phyloP scores from a whole-genome alignment of 1,284 basidiomycete genomes.

The Heliocybe sulcata region DNA sequence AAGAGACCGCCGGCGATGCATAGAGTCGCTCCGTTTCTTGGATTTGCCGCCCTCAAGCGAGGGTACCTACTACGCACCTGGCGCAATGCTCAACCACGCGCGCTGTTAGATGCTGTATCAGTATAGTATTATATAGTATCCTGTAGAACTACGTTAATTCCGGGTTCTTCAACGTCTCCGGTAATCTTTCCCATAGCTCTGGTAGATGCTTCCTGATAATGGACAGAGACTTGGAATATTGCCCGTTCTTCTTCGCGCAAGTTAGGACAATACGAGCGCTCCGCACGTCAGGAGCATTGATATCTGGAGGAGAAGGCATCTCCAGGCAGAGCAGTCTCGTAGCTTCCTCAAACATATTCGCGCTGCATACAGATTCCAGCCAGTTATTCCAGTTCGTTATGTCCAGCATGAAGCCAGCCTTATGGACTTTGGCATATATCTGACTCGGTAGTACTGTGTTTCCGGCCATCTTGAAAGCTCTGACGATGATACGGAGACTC shows the following conservation, averaged over 20 bases:
- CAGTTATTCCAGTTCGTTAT: conserved; percentile 71
- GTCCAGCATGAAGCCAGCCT: conserved; percentile 46
- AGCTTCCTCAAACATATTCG: conserved; percentile 64
- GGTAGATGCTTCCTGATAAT: conserved; percentile 48
- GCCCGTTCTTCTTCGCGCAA: conserved; percentile 37
- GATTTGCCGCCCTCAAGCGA: conserved; percentile 34
- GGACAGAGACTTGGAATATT: conserved; percentile 36
- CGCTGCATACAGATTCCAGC: conserved; percentile 83
- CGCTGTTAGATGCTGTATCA: conserved; percentile 17
- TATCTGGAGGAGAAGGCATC: conserved; percentile 43
- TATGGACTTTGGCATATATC: conserved; percentile 45
- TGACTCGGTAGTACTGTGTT: conserved; percentile 41
- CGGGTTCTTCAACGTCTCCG: conserved; percentile 8
- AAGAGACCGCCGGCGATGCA: conserved; percentile 44
- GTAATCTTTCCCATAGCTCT: conserved; percentile 40
- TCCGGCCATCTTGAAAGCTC: conserved; percentile 68
- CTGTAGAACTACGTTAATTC: neutral
- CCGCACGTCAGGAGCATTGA: conserved; percentile 37
- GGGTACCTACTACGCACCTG: conserved; percentile 19
- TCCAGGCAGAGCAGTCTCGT: conserved; percentile 55
- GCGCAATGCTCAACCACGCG: conserved; percentile 29
- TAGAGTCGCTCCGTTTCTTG: conserved; percentile 11
- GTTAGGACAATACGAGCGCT: conserved; percentile 45
- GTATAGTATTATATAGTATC: conserved; percentile 10
- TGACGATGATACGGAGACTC: conserved; percentile 70